Evolutionary conservation across 164 flowering plant genomes (phyloP).

Genomic region (Brasenia schreberi): DNA sequence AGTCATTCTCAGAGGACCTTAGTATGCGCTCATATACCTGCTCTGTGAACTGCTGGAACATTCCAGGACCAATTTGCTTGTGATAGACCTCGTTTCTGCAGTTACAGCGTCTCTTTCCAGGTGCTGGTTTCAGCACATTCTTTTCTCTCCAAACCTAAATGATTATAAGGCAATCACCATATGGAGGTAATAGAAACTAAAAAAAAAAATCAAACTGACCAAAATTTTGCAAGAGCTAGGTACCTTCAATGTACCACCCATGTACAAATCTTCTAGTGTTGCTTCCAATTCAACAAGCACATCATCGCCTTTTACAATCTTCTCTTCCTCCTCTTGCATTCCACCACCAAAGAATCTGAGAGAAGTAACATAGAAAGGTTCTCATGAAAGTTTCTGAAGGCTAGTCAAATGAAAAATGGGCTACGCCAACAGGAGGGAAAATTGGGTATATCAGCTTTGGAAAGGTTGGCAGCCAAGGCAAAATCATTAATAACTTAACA

Average conservation of each 20-base stretch:
- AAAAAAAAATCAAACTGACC: too few relatives aligned
- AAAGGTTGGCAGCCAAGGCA: too few relatives aligned
- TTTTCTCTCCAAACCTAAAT: conserved; percentile 96
- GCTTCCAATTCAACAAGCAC: conserved; percentile 92
- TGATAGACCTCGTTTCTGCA: conserved; percentile 98
- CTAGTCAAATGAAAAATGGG: too few relatives aligned
- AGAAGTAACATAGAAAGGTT: not conserved
- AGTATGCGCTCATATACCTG: too few relatives aligned
- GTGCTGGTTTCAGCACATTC: conserved; percentile 81
- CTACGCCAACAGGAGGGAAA: too few relatives aligned
- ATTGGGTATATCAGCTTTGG: too few relatives aligned
- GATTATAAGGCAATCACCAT: not conserved
- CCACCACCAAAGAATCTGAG: conserved; percentile 79
- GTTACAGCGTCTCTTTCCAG: conserved; percentile 92
- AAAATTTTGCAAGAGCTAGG: not conserved
- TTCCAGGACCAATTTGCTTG: conserved; percentile 94
- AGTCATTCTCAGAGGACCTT: too few relatives aligned
- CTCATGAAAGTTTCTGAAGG: too few relatives aligned
- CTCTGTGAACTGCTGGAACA: conserved; percentile 99
- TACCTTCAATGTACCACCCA: conserved; percentile 96
- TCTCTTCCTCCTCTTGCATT: conserved; percentile 75
- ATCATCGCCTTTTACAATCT: conserved; percentile 84
- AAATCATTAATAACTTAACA: too few relatives aligned
- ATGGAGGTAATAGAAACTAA: too few relatives aligned
- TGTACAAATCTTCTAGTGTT: conserved; percentile 84